These are phyloP conservation scores for Lupinus albus DNA, from an alignment of 306 rosid species.

Conservation along the genomic window DNA sequence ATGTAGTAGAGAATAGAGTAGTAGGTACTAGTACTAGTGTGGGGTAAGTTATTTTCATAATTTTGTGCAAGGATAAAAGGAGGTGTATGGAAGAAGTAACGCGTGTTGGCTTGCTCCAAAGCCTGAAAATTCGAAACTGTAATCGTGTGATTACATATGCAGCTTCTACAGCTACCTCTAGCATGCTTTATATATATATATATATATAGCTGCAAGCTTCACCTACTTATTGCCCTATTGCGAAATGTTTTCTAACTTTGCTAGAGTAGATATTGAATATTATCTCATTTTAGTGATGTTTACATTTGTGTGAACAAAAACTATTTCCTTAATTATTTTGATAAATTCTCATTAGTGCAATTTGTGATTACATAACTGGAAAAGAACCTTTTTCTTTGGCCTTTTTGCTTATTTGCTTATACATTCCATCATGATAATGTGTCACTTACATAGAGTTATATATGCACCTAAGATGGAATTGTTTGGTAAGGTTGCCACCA, in stretches of 20 bases:
- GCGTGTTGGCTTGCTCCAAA: constrained; percentile 28
- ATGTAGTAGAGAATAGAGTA: background rate
- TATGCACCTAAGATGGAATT: constrained; percentile 46
- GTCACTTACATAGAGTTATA: constrained; percentile 2
- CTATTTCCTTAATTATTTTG: no score
- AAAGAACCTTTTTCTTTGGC: no score
- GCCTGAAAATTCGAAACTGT: constrained; percentile 39
- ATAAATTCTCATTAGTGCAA: no score
- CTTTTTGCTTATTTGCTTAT: no score
- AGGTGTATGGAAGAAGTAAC: constrained; percentile 7
- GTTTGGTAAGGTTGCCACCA: constrained; percentile 43
- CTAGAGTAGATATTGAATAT: no score
- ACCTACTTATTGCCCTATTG: constrained; percentile 25
- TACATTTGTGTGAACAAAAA: no score
- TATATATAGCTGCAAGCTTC: constrained; percentile 27
- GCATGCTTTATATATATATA: no score
- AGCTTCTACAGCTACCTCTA: constrained; percentile 42
- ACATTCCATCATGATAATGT: no score
- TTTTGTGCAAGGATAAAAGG: constrained; percentile 22
- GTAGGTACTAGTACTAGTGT: constrained; percentile 44
- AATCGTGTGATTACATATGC: constrained; percentile 38
- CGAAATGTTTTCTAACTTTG: background rate
- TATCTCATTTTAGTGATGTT: no score
- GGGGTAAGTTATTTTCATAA: constrained; percentile 38
- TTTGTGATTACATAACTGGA: no score